Conservation (phyloP, 2,329 filamentous ascomycete genomes). For the Daldinia eschscholtzii region DNA sequence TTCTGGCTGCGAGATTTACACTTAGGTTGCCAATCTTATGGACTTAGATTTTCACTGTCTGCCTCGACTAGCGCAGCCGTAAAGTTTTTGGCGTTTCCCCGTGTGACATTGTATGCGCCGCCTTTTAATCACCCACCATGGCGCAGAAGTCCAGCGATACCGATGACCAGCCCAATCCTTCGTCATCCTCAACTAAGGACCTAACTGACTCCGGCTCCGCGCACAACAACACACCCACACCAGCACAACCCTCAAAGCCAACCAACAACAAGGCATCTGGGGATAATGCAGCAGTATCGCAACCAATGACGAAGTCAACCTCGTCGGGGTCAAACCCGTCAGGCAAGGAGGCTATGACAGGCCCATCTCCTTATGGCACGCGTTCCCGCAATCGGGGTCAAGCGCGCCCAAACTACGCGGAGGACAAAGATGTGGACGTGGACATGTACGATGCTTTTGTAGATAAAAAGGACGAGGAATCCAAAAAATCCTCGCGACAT, state of each 20-base stretch:
- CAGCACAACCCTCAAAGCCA: slow-evolving; percentile 45
- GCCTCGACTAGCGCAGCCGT: slow-evolving; percentile 46
- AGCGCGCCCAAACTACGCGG: slow-evolving; percentile 92
- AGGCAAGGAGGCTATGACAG: slow-evolving; percentile 64
- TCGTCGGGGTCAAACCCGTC: slow-evolving; percentile 60
- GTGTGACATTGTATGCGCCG: slow-evolving; percentile 53
- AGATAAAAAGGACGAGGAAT: slow-evolving; percentile 67
- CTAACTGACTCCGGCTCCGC: slow-evolving; percentile 48
- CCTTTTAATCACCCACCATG: slow-evolving; percentile 54
- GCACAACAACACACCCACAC: slow-evolving; percentile 50
- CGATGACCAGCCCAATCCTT: slow-evolving; percentile 54
- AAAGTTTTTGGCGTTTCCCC: slow-evolving; percentile 50
- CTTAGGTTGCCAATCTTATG: slow-evolving; percentile 48
- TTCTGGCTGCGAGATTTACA: slow-evolving; percentile 45
- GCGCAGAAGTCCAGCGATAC: slow-evolving; percentile 53
- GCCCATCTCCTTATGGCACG: slow-evolving; percentile 85
- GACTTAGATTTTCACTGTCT: slow-evolving; percentile 47
- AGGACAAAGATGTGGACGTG: slow-evolving; percentile 90
- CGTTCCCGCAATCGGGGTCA: slow-evolving; percentile 90
- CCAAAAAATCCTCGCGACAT: slow-evolving; percentile 69
- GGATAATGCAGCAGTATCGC: slow-evolving; percentile 55
- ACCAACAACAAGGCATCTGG: slow-evolving; percentile 46
- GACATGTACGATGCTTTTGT: slow-evolving; percentile 80
- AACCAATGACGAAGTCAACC: slow-evolving; percentile 64
- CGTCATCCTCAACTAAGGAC: slow-evolving; percentile 53